Evolutionary conservation across 163 green algal species (phyloP).

Genomic region (Chlamydomonas reinhardtii): DNA sequence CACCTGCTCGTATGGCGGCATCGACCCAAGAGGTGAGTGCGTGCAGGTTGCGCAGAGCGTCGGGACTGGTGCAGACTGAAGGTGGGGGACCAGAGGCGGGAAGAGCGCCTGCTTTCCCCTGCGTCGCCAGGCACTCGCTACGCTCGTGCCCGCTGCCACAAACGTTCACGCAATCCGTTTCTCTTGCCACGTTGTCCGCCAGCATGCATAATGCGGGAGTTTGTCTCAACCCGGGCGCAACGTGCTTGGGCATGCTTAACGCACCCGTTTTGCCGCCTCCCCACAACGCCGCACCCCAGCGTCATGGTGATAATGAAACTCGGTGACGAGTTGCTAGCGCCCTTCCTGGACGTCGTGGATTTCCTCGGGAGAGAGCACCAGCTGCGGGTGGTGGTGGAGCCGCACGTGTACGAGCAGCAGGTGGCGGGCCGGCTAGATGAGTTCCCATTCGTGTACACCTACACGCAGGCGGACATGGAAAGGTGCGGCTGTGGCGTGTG

Average conservation of each 20-base stretch:
- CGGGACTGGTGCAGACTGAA: too few relatives aligned
- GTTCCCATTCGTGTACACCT: conserved; percentile 50
- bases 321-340: conserved; percentile 78
- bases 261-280: too few relatives aligned
- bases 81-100: too few relatives aligned
- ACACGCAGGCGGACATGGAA: conserved; percentile 56
- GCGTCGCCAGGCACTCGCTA: too few relatives aligned
- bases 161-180: too few relatives aligned
- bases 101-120: too few relatives aligned
- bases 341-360: conserved; percentile 72
- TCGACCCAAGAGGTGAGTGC: conserved; percentile 76
- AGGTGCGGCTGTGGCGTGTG: conserved; percentile 32
- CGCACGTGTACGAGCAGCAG: conserved; percentile 67
- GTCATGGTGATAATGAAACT: conserved; percentile 96
- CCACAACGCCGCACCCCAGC: conserved; percentile 53
- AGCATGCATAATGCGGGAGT: too few relatives aligned
- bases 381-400: conserved; percentile 86
- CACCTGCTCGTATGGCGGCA: conserved; percentile 93
- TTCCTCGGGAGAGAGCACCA: conserved; percentile 75
- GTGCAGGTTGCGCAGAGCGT: too few relatives aligned
- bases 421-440: conserved; percentile 13
- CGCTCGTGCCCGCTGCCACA: too few relatives aligned
- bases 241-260: too few relatives aligned
- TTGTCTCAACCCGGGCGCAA: too few relatives aligned
- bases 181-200: too few relatives aligned